Evolutionary conservation across 2,329 filamentous ascomycete species (phyloP).

Genomic region (Chaetomium sp.): DNA sequence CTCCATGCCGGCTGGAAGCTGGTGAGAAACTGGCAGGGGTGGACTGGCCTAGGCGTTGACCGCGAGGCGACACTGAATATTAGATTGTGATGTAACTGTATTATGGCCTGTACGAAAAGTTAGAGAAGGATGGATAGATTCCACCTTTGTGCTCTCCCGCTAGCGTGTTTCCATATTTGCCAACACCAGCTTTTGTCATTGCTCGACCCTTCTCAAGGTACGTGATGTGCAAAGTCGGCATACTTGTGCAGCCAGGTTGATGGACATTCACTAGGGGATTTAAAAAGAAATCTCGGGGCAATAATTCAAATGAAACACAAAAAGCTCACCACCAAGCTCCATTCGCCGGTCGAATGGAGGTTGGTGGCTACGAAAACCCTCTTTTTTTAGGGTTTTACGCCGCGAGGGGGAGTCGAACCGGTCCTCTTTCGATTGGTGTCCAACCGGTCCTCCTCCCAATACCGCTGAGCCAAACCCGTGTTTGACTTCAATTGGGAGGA

Average conservation of each 20-base stretch:
- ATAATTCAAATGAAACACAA: neutral
- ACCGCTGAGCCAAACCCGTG: too few species aligned
- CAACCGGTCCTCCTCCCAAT: neutral
- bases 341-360: neutral
- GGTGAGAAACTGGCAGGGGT: conserved; percentile 31
- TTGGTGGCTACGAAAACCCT: neutral
- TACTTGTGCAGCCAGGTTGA: too few species aligned
- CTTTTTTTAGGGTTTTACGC: neutral
- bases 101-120: neutral
- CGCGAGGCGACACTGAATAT: conserved; percentile 34
- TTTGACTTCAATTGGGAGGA: neutral
- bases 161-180: too few species aligned
- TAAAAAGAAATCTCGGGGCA: neutral
- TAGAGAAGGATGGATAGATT: neutral
- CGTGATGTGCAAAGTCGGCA: too few species aligned
- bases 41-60: conserved; percentile 33
- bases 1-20: conserved; percentile 34
- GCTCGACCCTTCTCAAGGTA: too few species aligned
- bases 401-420: neutral
- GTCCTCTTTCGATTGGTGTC: neutral
- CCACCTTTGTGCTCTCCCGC: neutral
- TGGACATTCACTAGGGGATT: too few species aligned
- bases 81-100: conserved; percentile 28
- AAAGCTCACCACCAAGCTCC: neutral
- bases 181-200: too few species aligned